These are phyloP conservation scores for Rhinocladiella mackenziei DNA, from an alignment of 2,329 filamentous ascomycete species.

Conservation along the genomic window DNA sequence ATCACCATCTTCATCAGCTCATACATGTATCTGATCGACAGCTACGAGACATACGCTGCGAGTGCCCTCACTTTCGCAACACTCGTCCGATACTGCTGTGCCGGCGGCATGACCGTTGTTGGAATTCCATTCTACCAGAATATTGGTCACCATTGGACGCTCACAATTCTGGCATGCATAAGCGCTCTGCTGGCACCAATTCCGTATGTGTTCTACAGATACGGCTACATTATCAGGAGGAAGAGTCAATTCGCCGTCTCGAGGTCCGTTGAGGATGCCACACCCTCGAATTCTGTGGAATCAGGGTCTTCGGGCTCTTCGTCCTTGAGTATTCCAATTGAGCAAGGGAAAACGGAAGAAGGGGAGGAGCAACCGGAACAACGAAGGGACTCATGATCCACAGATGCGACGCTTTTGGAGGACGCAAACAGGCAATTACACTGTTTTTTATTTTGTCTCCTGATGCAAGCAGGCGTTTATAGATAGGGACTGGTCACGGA, in stretches of 20 bases:
- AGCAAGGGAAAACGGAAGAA: not conserved
- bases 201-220: slow-evolving; percentile 45
- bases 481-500: too few species aligned
- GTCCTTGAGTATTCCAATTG: slow-evolving; percentile 2
- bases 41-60: slow-evolving; percentile 52
- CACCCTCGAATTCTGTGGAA: not conserved
- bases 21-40: slow-evolving; percentile 58
- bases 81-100: slow-evolving; percentile 40
- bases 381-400: too few species aligned
- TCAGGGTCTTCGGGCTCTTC: slow-evolving; percentile 7
- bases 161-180: slow-evolving; percentile 41
- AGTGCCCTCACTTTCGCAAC: slow-evolving; percentile 46
- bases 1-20: slow-evolving; percentile 49
- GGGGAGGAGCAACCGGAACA: too few species aligned
- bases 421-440: too few species aligned
- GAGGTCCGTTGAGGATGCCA: slow-evolving; percentile 3
- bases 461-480: too few species aligned
- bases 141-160: slow-evolving; percentile 39
- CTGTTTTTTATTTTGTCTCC: too few species aligned
- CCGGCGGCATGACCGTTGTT: slow-evolving; percentile 37
- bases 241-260: slow-evolving; percentile 34
- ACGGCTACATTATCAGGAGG: slow-evolving; percentile 35
- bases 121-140: slow-evolving; percentile 39
- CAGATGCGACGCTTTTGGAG: too few species aligned
- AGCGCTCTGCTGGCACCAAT: slow-evolving; percentile 41